Evolutionary conservation across 164 flowering plant species (phyloP), one percentile per base, ranked within the genome.

Genomic region (Taxillus chinensis): DNA sequence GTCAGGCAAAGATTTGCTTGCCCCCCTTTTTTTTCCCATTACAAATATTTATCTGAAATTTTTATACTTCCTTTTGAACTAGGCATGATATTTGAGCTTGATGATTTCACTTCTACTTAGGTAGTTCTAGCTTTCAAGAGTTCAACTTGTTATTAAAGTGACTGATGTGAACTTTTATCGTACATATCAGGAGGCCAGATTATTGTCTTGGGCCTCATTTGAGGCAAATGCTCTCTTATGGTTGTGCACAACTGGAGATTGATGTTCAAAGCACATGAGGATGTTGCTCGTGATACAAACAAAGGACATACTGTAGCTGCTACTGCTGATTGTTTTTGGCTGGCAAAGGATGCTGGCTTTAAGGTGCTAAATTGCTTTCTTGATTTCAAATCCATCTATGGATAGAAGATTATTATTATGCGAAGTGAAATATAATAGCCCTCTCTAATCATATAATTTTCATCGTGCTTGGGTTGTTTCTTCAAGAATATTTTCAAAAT

Each of bases 321-420:
- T 55, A 97, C 90, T 60, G 97, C 97, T 74, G 99, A 93, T 82
- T 93, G 99, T 64, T 93, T 93, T 79, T 89, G 87, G 76, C 77
- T 93, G 80, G 95, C 99, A 59, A 93, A 93, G 71, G 99, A 93
- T 87, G 99, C 99, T 77, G 99, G 99, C 55, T 93, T 90, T 71
- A 93, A 93, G 96, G 99, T 91, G 50, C 57, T 54, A n/a, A 14
- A 9, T 14, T 39, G 16, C 53, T 3, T 14, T 49, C 5, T 45
- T 15, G 4, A 16, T 43, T 62, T 13, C 13, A 57, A 17, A 16
- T 49, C n/a, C n/a, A n/a, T 45, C 45, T 56, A n/a, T n/a, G 6
- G 8, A 8, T n/a, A 12, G 13, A n/a, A 15, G 9, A 52, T n/a
- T 15, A 4, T 4, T 1, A 2, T 12, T 52, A 4, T 16, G 37